Conservation (phyloP, 345 rosid genomes). For the Isatis tinctoria region DNA sequence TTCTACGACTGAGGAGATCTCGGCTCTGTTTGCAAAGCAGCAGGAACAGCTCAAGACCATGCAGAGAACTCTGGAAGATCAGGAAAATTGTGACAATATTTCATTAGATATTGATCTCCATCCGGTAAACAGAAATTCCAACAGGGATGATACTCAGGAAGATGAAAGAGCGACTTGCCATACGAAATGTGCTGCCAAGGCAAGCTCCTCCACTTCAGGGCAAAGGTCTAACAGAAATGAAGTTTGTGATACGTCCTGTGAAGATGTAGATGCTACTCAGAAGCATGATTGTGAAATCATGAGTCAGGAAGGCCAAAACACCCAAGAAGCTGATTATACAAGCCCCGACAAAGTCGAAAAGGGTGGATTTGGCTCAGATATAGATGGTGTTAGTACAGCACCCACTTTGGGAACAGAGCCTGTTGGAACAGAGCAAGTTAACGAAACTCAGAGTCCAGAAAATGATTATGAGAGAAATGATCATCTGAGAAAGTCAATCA, state of each 20-base stretch:
- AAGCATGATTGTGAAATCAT: constrained; percentile 76
- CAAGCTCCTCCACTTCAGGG: constrained; percentile 50
- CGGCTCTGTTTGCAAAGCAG: constrained; percentile 69
- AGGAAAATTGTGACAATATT: constrained; percentile 77
- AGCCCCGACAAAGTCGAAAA: constrained; percentile 44
- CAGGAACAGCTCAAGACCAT: constrained; percentile 95
- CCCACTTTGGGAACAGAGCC: constrained; percentile 52
- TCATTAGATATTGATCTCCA: constrained; percentile 64
- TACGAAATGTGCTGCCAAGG: constrained; percentile 37
- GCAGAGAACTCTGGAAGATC: constrained; percentile 91
- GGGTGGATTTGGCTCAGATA: constrained; percentile 83
- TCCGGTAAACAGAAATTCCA: constrained; percentile 28
- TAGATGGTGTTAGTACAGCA: constrained; percentile 56
- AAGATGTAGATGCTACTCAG: constrained; percentile 79
- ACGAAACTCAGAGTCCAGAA: constrained; percentile 73
- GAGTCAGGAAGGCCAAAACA: constrained; percentile 74
- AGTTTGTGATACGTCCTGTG: constrained; percentile 44
- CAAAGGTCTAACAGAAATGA: constrained; percentile 40
- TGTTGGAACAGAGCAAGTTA: constrained; percentile 71
- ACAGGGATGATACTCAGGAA: constrained; percentile 28
- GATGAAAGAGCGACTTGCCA: constrained; percentile 28
- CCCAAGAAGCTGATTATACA: constrained; percentile 69
- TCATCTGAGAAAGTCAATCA: constrained; percentile 36
- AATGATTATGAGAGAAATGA: constrained; percentile 35
- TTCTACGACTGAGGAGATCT: constrained; percentile 91